Conservation (phyloP, 2,329 filamentous ascomycete species). For the Dissoconium aciculare region DNA sequence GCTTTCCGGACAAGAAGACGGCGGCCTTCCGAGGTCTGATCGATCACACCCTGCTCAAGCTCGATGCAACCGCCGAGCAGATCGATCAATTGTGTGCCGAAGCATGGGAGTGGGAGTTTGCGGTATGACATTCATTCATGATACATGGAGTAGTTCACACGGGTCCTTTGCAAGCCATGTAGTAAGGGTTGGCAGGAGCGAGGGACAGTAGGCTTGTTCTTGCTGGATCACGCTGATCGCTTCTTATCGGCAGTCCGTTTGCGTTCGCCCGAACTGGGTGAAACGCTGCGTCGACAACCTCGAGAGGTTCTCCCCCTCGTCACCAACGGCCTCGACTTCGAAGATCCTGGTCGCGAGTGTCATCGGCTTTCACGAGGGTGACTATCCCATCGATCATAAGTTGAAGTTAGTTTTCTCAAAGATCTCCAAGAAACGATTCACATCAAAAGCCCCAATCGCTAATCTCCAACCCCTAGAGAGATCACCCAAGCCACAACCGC, state of each 20-base stretch:
- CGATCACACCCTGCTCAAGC: conserved; percentile 37
- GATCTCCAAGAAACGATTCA: background rate
- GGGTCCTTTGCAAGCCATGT: too few species aligned
- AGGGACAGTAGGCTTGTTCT: too few species aligned
- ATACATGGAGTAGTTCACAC: too few species aligned
- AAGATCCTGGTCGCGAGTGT: conserved; percentile 41
- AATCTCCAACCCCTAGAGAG: conserved; percentile 23
- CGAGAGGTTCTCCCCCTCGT: conserved; percentile 17
- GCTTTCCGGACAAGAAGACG: too few species aligned
- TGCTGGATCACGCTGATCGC: conserved; percentile 1
- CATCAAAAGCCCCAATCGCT: background rate
- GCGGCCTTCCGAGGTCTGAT: conserved; percentile 22
- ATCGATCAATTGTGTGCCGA: conserved; percentile 42
- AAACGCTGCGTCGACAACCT: conserved; percentile 35
- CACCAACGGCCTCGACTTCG: too few species aligned
- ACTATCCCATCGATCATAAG: conserved; percentile 36
- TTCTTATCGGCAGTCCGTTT: conserved; percentile 35
- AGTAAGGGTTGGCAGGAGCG: too few species aligned
- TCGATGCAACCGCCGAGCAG: conserved; percentile 33
- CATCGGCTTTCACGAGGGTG: conserved; percentile 46
- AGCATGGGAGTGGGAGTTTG: conserved; percentile 34
- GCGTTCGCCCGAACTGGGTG: conserved; percentile 42
- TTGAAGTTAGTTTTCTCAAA: conserved; percentile 20
- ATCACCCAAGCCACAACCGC: conserved; percentile 33
- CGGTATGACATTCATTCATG: conserved; percentile 24